phyloP scores from a whole-genome alignment of 805 yeast genomes.

The Cyberlindnera mycetangii region DNA sequence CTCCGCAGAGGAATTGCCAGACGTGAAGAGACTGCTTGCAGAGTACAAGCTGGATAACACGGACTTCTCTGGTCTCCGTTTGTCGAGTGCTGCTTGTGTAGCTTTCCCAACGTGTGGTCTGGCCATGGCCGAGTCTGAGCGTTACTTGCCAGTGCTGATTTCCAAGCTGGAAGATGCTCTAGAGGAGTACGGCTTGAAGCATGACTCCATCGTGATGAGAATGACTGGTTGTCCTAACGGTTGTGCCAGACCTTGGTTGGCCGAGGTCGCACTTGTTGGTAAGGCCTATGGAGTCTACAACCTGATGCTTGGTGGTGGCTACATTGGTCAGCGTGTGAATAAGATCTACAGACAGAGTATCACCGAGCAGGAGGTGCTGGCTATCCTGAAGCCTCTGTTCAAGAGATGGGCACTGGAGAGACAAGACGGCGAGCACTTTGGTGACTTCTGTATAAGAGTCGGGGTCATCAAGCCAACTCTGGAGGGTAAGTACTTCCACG shows the following conservation, averaged over 20 bases:
- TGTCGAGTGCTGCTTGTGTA: conserved; percentile 94
- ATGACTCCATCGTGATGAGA: conserved; percentile 92
- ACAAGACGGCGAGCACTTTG: conserved; percentile 88
- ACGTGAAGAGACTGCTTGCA: conserved; percentile 60
- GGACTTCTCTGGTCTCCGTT: conserved; percentile 76
- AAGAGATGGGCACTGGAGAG: conserved; percentile 94
- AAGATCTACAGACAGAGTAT: conserved; percentile 85
- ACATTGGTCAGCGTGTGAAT: conserved; percentile 88
- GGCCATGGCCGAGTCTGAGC: conserved; percentile 98
- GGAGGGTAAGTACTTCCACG: conserved; percentile 94
- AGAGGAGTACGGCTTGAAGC: conserved; percentile 90
- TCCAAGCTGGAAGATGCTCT: conserved; percentile 79
- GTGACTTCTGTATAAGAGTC: conserved; percentile 84
- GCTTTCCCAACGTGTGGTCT: conserved; percentile 98
- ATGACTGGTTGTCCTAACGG: conserved; percentile 99
- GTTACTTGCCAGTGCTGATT: conserved; percentile 77
- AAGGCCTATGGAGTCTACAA: conserved; percentile 93
- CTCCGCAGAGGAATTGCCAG: conserved; percentile 61
- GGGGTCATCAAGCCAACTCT: conserved; percentile 87
- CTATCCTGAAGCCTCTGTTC: conserved; percentile 77
- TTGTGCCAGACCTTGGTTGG: conserved; percentile 98
- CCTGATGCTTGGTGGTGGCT: conserved; percentile 94
- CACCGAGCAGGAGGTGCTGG: conserved; percentile 84
- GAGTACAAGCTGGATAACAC: conserved; percentile 82
- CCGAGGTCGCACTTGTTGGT: conserved; percentile 93